Evolutionary conservation across 2,329 filamentous ascomycete species (phyloP).

Genomic region (Gliomastix tumulicola): DNA sequence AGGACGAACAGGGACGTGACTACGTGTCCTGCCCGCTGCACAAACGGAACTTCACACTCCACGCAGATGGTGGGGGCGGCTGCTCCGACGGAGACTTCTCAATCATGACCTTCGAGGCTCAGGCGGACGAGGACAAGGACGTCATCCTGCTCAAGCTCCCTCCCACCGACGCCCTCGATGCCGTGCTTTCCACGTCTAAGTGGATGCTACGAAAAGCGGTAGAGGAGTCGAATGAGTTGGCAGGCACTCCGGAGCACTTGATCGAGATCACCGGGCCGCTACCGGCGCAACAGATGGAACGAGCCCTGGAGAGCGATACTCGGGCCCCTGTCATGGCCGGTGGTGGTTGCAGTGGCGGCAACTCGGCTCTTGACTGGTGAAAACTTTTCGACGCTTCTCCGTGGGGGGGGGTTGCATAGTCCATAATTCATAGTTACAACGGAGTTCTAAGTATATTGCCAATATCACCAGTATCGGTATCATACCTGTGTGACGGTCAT

Average conservation of each 20-base stretch:
- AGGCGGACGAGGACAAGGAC: slow-evolving; percentile 67
- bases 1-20: slow-evolving; percentile 45
- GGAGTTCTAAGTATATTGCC: too few species aligned
- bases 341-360: too few species aligned
- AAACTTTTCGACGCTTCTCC: too few species aligned
- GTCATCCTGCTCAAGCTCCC: slow-evolving; percentile 77
- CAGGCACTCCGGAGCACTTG: not conserved
- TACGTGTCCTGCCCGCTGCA: slow-evolving; percentile 85
- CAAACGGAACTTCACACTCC: slow-evolving; percentile 83
- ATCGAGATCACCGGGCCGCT: not conserved
- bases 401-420: too few species aligned
- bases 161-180: slow-evolving; percentile 73
- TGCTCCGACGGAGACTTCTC: slow-evolving; percentile 58
- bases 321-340: too few species aligned
- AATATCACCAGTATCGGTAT: too few species aligned
- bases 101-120: slow-evolving; percentile 80
- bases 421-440: too few species aligned
- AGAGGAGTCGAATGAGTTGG: not conserved
- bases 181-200: slow-evolving; percentile 66
- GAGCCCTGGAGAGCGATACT: too few species aligned
- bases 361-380: too few species aligned
- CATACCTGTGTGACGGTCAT: too few species aligned
- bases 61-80: not conserved
- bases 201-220: slow-evolving; percentile 46
- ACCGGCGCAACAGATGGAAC: too few species aligned